Conservation (phyloP, 1,284 basidiomycete genomes). For the Ustilago sp. region DNA sequence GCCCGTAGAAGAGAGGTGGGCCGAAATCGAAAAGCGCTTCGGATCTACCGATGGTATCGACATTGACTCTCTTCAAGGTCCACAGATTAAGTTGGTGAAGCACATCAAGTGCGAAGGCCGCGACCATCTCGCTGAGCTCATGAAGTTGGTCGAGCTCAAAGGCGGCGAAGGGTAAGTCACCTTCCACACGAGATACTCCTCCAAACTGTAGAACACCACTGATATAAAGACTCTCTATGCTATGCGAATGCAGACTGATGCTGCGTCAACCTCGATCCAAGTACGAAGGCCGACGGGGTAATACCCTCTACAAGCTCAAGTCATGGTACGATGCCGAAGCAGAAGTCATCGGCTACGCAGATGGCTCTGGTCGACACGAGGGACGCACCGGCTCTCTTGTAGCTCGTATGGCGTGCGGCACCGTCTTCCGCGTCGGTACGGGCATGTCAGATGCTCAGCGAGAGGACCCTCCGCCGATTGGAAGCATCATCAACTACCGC, state of each 20-base stretch:
- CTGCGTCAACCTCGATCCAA: constrained; percentile 73
- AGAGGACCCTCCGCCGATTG: constrained; percentile 71
- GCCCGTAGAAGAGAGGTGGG: constrained; percentile 75
- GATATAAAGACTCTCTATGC: neutral
- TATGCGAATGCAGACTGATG: constrained; percentile 72
- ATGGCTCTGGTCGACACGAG: constrained; percentile 75
- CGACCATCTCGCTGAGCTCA: constrained; percentile 74
- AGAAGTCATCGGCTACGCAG: constrained; percentile 74
- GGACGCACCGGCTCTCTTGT: constrained; percentile 75
- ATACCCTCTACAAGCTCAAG: constrained; percentile 77
- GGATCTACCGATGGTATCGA: constrained; percentile 69
- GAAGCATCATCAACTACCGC: constrained; percentile 75
- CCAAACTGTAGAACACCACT: neutral
- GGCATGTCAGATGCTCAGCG: constrained; percentile 61
- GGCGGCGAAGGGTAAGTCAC: constrained; percentile 75
- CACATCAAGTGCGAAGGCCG: constrained; percentile 73
- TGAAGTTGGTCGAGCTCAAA: constrained; percentile 74
- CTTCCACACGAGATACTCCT: too few relatives aligned
- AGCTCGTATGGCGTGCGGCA: constrained; percentile 77
- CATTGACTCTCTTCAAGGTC: constrained; percentile 40
- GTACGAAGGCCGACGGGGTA: constrained; percentile 75
- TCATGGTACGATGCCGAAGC: constrained; percentile 79
- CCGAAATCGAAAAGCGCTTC: constrained; percentile 73
- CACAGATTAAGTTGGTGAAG: constrained; percentile 74
- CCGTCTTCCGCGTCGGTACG: constrained; percentile 68